Conservation (phyloP, 805 yeast species). For the Spathaspora arborariae region DNA sequence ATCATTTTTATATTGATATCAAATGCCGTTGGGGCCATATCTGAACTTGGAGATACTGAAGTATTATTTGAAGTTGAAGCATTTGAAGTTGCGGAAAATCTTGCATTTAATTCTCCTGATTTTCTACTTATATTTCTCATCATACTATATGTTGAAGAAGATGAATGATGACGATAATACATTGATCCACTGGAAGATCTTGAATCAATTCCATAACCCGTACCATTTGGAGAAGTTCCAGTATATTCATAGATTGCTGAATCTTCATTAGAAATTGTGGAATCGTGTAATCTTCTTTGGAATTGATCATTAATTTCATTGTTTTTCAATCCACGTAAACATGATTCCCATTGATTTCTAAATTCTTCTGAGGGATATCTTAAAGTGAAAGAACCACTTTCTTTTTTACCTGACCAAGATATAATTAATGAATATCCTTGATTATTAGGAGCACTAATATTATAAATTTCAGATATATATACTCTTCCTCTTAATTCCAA, state of each 20-base stretch:
- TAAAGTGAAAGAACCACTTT: conserved; percentile 80
- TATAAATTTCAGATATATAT: conserved; percentile 61
- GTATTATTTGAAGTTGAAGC: conserved; percentile 8
- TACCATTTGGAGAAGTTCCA: conserved; percentile 9
- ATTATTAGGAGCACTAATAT: conserved; percentile 32
- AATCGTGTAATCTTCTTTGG: conserved; percentile 33
- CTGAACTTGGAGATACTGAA: conserved; percentile 10
- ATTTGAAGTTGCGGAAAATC: conserved; percentile 16
- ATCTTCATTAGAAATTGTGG: conserved; percentile 25
- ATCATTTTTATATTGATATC: conserved; percentile 25
- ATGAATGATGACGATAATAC: conserved; percentile 37
- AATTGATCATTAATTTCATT: conserved; percentile 38
- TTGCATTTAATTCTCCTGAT: conserved; percentile 14
- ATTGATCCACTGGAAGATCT: conserved; percentile 30
- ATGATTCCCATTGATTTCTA: conserved; percentile 75
- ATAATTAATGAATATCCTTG: conserved; percentile 58
- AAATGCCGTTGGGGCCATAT: conserved; percentile 5
- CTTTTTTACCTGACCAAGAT: conserved; percentile 83
- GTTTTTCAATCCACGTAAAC: conserved; percentile 50
- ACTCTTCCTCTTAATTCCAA: conserved; percentile 76
- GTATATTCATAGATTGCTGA: conserved; percentile 15
- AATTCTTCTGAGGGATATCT: conserved; percentile 81
- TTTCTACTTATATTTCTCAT: conserved; percentile 29
- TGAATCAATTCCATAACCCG: conserved; percentile 10
- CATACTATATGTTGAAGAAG: conserved; percentile 42